Percentiles rank a stretch among this genome's conserved stretches.
Evolutionary conservation across 1,284 basidiomycete genomes (phyloP).

Genomic region (Mycena citricolor): DNA sequence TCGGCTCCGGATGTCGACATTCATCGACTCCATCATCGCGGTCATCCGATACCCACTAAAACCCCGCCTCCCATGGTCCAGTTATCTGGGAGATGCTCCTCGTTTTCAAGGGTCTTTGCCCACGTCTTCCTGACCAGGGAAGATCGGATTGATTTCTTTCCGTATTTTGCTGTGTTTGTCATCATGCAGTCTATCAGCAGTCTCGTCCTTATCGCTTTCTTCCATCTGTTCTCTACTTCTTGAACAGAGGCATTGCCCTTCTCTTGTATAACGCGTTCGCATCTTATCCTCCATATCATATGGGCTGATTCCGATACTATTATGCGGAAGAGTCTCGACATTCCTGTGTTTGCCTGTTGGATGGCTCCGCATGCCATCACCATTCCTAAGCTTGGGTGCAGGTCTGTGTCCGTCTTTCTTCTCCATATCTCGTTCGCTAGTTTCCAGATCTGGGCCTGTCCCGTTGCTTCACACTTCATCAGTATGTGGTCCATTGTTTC

Average conservation of each 20-base stretch:
- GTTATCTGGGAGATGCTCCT: conserved; percentile 8
- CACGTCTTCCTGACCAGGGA: conserved; percentile 8
- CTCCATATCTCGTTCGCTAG: conserved; percentile 4
- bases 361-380: too few species aligned
- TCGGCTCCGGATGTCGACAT: too few species aligned
- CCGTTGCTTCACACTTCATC: not conserved
- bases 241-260: conserved; percentile 14
- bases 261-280: conserved; percentile 21
- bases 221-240: conserved; percentile 17
- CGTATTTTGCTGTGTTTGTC: not conserved
- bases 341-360: not conserved
- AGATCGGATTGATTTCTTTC: conserved; percentile 5
- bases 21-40: too few species aligned
- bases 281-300: conserved; percentile 24
- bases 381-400: not conserved
- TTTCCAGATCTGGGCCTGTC: conserved; percentile 4
- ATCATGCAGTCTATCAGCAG: conserved; percentile 9
- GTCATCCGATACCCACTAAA: conserved; percentile 19
- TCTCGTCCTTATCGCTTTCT: not conserved
- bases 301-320: conserved; percentile 21
- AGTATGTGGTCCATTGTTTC: conserved; percentile 12
- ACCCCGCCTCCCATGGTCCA: conserved; percentile 14
- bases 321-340: conserved; percentile 16
- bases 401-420: conserved; percentile 4
- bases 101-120: not conserved